Evolutionary conservation across 2,329 filamentous ascomycete genomes (phyloP).

Genomic region (Aureobasidium sp.): DNA sequence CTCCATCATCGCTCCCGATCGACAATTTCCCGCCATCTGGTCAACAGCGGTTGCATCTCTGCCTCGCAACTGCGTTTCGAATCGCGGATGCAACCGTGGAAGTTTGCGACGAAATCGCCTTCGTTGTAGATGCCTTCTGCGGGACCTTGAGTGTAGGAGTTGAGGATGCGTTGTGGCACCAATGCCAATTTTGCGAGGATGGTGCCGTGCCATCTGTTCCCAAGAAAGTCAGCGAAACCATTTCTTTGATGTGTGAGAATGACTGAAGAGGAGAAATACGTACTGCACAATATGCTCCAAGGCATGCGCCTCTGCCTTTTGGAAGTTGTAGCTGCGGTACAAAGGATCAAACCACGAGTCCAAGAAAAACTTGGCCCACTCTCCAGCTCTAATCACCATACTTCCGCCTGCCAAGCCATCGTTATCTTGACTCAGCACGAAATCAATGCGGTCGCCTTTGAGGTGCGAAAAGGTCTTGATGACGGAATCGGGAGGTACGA

Average conservation of each 20-base stretch:
- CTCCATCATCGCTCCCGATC: conserved; percentile 23
- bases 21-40: conserved; percentile 30
- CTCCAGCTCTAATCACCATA: conserved; percentile 72
- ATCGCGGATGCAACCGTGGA: conserved; percentile 63
- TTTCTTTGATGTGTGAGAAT: conserved; percentile 30
- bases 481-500: conserved; percentile 92
- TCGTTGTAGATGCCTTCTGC: conserved; percentile 56
- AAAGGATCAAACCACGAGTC: conserved; percentile 96
- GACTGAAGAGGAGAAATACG: conserved; percentile 20
- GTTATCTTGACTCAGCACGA: conserved; percentile 78
- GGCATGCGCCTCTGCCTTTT: conserved; percentile 87
- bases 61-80: conserved; percentile 57
- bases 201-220: conserved; percentile 84
- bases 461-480: conserved; percentile 88
- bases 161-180: conserved; percentile 77
- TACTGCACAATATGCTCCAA: conserved; percentile 56
- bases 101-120: conserved; percentile 77
- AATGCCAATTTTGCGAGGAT: conserved; percentile 84
- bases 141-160: conserved; percentile 60
- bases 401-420: conserved; percentile 71
- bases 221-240: no score
- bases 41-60: conserved; percentile 55
- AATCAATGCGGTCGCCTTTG: conserved; percentile 67
- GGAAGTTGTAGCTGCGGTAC: conserved; percentile 91
- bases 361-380: conserved; percentile 87